Conservation (phyloP, 169 alveolate species). For the Cyclospora cayetanensis region DNA sequence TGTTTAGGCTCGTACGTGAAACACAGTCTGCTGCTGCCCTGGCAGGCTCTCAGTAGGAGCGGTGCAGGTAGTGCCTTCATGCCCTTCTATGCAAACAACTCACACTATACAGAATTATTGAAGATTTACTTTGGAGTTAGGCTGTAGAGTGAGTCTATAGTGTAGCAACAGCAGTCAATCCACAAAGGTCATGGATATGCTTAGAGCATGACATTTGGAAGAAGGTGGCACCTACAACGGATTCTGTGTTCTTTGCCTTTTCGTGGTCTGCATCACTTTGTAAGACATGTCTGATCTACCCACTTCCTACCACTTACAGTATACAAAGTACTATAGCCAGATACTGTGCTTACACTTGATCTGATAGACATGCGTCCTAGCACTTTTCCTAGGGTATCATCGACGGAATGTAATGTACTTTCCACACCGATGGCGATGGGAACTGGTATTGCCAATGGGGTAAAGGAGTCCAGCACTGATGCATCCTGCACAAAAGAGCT, state of each 20-base stretch:
- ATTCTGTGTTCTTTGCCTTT: too few species aligned
- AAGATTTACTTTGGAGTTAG: too few species aligned
- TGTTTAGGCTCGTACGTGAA: constrained; percentile 27
- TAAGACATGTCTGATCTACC: too few species aligned
- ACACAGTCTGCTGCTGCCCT: background rate
- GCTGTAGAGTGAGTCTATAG: too few species aligned
- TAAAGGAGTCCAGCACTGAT: background rate
- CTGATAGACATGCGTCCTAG: background rate
- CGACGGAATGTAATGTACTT: background rate
- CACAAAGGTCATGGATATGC: too few species aligned
- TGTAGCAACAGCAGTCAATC: too few species aligned
- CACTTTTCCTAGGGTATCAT: background rate
- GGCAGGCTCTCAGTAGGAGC: constrained; percentile 21
- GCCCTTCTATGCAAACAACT: background rate
- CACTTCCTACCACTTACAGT: too few species aligned
- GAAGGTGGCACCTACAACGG: too few species aligned
- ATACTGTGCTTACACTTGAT: constrained; percentile 29
- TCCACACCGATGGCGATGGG: constrained; percentile 26
- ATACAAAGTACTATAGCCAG: too few species aligned
- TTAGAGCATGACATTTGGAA: too few species aligned
- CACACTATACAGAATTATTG: too few species aligned
- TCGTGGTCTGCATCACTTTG: too few species aligned
- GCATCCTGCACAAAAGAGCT: constrained; percentile 22
- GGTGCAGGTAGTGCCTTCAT: constrained; percentile 23
- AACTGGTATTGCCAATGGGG: constrained; percentile 2